Conservation (phyloP, 495 filamentous ascomycete genomes). For the Aspergillus egyptiacus region DNA sequence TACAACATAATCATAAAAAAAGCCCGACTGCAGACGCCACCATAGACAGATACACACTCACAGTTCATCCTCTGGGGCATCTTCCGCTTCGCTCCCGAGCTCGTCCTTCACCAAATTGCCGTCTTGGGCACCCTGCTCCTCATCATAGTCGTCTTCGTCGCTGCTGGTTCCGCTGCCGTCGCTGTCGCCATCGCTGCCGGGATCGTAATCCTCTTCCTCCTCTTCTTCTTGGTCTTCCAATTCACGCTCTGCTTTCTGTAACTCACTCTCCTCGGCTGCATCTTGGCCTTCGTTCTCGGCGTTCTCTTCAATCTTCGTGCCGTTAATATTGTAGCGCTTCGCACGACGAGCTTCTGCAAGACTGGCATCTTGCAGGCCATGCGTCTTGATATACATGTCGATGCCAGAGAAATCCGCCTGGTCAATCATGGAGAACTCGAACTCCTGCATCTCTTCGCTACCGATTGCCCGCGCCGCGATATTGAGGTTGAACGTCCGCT, state of each 20-base stretch:
- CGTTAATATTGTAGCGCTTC: slow-evolving; percentile 69
- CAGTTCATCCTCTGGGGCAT: slow-evolving; percentile 27
- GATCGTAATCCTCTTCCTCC: slow-evolving; percentile 85
- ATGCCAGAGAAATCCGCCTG: slow-evolving; percentile 80
- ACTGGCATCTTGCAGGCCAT: slow-evolving; percentile 82
- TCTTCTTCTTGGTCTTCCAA: slow-evolving; percentile 66
- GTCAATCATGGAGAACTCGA: slow-evolving; percentile 83
- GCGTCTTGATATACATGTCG: slow-evolving; percentile 73
- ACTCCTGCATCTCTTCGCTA: slow-evolving; percentile 54
- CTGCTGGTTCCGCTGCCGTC: slow-evolving; percentile 59
- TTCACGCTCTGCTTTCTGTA: slow-evolving; percentile 65
- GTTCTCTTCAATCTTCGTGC: slow-evolving; percentile 46
- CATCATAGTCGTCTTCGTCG: slow-evolving; percentile 49
- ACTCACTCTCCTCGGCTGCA: slow-evolving; percentile 46
- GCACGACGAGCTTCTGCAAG: slow-evolving; percentile 84
- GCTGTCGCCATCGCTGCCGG: slow-evolving; percentile 67
- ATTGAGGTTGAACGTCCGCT: slow-evolving; percentile 89
- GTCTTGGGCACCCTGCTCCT: slow-evolving; percentile 46
- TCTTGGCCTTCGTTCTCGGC: slow-evolving; percentile 22
- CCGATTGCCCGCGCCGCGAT: slow-evolving; percentile 50
- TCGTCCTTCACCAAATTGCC: slow-evolving; percentile 33
- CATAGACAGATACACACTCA: slow-evolving; percentile 9
- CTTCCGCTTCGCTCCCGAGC: slow-evolving; percentile 39
- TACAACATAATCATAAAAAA: slow-evolving; percentile 1
- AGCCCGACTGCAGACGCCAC: neutral